Evolutionary conservation across 2,329 filamentous ascomycete genomes (phyloP).

Genomic region (Zymoseptoria brevis): DNA sequence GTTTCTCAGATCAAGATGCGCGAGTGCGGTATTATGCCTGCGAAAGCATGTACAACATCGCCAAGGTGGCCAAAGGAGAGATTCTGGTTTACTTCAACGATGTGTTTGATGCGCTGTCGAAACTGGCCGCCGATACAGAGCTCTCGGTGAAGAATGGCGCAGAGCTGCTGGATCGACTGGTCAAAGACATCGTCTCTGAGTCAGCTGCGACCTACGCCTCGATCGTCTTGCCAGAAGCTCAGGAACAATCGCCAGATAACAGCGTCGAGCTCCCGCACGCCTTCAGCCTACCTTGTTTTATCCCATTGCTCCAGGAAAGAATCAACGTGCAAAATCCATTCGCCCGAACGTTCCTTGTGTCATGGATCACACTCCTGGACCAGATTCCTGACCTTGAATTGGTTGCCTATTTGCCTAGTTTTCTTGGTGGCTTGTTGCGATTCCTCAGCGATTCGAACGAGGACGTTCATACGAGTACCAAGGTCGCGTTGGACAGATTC

Average conservation of each 20-base stretch:
- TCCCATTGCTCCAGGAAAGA: conserved; percentile 85
- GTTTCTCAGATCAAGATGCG: conserved; percentile 97
- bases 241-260: conserved; percentile 28
- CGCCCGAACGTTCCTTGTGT: conserved; percentile 87
- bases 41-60: conserved; percentile 99
- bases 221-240: conserved; percentile 53
- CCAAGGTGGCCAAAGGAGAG: conserved; percentile 97
- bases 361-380: conserved; percentile 90
- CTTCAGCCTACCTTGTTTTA: conserved; percentile 84
- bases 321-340: conserved; percentile 94
- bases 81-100: conserved; percentile 96
- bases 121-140: conserved; percentile 92
- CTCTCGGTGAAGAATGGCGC: conserved; percentile 97
- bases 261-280: conserved; percentile 62
- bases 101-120: conserved; percentile 94
- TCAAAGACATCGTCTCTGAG: conserved; percentile 94
- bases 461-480: conserved; percentile 92
- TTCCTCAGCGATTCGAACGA: conserved; percentile 86
- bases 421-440: conserved; percentile 78
- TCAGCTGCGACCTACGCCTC: conserved; percentile 93
- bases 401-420: conserved; percentile 85
- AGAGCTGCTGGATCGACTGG: conserved; percentile 83
- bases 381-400: conserved; percentile 95
- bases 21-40: conserved; percentile 96
- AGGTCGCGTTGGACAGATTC: conserved; percentile 81